phyloP scores from a whole-genome alignment of 371 early-diverging fungal species.

The Mortierella sp. region DNA sequence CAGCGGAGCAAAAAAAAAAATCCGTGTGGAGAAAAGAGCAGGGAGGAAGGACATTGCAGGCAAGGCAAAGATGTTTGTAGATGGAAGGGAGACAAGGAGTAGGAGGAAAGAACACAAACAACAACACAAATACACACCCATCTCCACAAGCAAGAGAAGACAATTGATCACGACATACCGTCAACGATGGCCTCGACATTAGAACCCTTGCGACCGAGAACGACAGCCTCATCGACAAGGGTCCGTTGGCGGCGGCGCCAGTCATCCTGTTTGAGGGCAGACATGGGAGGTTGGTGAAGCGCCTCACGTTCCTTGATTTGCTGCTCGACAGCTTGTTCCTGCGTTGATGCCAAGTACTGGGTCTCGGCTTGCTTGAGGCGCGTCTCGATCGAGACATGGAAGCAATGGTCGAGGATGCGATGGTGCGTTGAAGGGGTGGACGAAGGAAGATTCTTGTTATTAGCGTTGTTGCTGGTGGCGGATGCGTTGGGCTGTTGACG shows the following conservation, averaged over 20 bases:
- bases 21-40: conserved; percentile 27
- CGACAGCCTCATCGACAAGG: conserved; percentile 54
- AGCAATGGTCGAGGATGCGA: conserved; percentile 72
- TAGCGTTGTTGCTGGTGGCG: conserved; percentile 8
- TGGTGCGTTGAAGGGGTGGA: conserved; percentile 68
- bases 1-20: conserved; percentile 16
- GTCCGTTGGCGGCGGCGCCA: conserved; percentile 57
- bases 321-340: conserved; percentile 52
- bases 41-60: background rate
- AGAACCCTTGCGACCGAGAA: conserved; percentile 56
- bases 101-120: background rate
- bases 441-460: conserved; percentile 21
- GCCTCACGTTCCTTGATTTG: conserved; percentile 29
- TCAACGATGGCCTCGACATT: conserved; percentile 58
- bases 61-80: background rate
- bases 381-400: conserved; percentile 73
- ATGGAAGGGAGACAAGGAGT: background rate
- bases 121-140: background rate
- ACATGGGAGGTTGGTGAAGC: conserved; percentile 29
- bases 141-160: background rate
- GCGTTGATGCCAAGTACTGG: conserved; percentile 51
- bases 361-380: conserved; percentile 66
- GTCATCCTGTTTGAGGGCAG: conserved; percentile 40
- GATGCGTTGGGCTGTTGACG: conserved; percentile 6
- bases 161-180: conserved; percentile 31